phyloP scores from a whole-genome alignment of 140 eudicot genomes.

The Oenanthe javanica region DNA sequence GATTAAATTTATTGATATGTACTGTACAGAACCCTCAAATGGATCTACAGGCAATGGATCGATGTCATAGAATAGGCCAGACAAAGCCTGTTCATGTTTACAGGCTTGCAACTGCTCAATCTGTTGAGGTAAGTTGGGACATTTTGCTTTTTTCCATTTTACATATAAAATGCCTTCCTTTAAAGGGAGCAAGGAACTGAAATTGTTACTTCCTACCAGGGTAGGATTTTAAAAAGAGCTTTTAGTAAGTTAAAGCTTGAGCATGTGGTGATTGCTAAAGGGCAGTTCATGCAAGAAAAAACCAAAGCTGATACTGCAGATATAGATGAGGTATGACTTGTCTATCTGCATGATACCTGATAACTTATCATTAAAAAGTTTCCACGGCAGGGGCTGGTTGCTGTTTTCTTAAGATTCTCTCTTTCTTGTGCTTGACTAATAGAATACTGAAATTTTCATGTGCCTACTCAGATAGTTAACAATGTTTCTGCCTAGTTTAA shows the following conservation, averaged over 20 bases:
- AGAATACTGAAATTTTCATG: neutral
- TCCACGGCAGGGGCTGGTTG: neutral
- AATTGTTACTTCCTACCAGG: slow-evolving; percentile 30
- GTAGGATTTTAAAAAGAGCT: slow-evolving; percentile 91
- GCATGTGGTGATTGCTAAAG: slow-evolving; percentile 95
- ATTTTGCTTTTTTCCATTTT: neutral
- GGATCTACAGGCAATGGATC: slow-evolving; percentile 99
- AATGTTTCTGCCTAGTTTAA: neutral
- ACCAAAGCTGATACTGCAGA: slow-evolving; percentile 38
- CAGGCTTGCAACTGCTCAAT: slow-evolving; percentile 91
- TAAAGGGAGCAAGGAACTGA: neutral
- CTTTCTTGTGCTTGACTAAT: neutral
- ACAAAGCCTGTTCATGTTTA: slow-evolving; percentile 98
- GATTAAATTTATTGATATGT: slow-evolving; percentile 4
- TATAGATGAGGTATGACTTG: slow-evolving; percentile 37
- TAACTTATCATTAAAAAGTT: neutral
- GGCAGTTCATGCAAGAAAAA: slow-evolving; percentile 87
- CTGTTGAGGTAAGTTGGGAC: slow-evolving; percentile 51
- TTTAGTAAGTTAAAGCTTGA: slow-evolving; percentile 90
- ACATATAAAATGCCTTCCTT: neutral
- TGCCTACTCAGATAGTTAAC: neutral
- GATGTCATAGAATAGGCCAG: slow-evolving; percentile 96
- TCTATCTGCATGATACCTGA: neutral
- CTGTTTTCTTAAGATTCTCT: neutral
- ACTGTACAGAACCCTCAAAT: slow-evolving; percentile 85